These are phyloP conservation scores for Scortechinia acanthostroma DNA, from an alignment of 2,329 filamentous ascomycete species.

Conservation along the genomic window DNA sequence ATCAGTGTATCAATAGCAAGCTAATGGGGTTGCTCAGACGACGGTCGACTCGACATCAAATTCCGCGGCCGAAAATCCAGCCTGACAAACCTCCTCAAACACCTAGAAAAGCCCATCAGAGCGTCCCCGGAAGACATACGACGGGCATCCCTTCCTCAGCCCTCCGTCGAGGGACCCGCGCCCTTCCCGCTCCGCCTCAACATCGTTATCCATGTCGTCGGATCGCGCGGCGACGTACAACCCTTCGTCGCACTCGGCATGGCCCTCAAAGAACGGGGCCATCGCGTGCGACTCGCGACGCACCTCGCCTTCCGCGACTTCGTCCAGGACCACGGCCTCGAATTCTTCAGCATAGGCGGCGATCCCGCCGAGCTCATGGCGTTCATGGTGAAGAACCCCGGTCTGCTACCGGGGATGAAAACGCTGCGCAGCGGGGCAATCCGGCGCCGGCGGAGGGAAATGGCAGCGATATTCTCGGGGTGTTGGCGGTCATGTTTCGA, in stretches of 20 bases:
- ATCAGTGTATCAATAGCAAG: background rate
- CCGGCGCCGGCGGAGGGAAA: conserved; percentile 16
- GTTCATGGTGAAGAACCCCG: conserved; percentile 39
- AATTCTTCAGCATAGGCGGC: conserved; percentile 50
- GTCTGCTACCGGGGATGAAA: conserved; percentile 25
- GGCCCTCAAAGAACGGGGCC: conserved; percentile 40
- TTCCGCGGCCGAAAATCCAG: background rate
- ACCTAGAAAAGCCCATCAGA: background rate
- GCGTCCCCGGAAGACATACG: background rate
- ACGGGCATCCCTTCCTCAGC: background rate
- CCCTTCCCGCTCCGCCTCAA: conserved; percentile 19
- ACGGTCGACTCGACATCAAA: background rate
- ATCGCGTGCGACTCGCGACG: conserved; percentile 48
- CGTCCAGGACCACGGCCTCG: conserved; percentile 40
- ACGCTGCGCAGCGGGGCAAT: conserved; percentile 23
- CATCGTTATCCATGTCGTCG: conserved; percentile 54
- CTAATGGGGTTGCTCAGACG: background rate
- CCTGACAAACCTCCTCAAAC: background rate
- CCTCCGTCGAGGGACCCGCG: background rate
- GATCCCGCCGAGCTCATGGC: conserved; percentile 33
- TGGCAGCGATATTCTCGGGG: conserved; percentile 25
- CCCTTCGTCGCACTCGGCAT: conserved; percentile 50
- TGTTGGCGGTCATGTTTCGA: conserved; percentile 28
- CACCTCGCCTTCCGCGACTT: conserved; percentile 50
- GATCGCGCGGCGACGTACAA: conserved; percentile 53